Evolutionary conservation across 2,329 filamentous ascomycete genomes (phyloP).

Genomic region (Epichloe scottii): DNA sequence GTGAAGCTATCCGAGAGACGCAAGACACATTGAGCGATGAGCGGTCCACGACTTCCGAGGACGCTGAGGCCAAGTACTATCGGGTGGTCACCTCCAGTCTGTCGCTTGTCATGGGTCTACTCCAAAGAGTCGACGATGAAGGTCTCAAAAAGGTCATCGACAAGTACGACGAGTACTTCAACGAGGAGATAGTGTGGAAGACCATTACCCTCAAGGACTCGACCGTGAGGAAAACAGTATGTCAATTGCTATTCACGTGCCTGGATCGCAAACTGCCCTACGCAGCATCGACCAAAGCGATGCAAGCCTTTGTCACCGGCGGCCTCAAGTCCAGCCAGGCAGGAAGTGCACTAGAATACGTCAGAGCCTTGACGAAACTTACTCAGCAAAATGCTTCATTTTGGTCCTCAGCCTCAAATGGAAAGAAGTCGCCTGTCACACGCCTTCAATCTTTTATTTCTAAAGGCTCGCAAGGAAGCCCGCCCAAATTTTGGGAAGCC

Average conservation of each 20-base stretch:
- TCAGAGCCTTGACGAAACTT: conserved; percentile 53
- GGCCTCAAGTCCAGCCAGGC: conserved; percentile 60
- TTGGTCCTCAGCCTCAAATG: conserved; percentile 49
- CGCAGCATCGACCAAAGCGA: conserved; percentile 36
- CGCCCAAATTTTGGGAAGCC: conserved; percentile 59
- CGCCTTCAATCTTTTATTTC: conserved; percentile 62
- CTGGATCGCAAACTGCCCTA: conserved; percentile 37
- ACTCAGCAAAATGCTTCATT: conserved; percentile 53
- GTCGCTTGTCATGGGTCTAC: conserved; percentile 40
- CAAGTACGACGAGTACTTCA: conserved; percentile 54
- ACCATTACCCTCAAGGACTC: conserved; percentile 50
- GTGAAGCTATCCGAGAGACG: conserved; percentile 69
- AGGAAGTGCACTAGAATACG: conserved; percentile 60
- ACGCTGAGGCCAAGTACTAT: conserved; percentile 74
- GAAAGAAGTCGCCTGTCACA: conserved; percentile 40
- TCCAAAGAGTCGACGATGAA: conserved; percentile 29
- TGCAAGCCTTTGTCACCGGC: conserved; percentile 54
- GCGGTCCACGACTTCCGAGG: conserved; percentile 69
- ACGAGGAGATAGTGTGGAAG: conserved; percentile 53
- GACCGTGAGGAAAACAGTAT: conserved; percentile 36
- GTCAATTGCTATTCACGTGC: conserved; percentile 36
- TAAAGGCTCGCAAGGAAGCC: conserved; percentile 72
- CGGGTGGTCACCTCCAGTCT: conserved; percentile 52
- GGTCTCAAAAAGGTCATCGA: conserved; percentile 49
- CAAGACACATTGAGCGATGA: conserved; percentile 78